Evolutionary conservation across 495 filamentous ascomycete species (phyloP).

Genomic region (Podospora pseudopauciseta): DNA sequence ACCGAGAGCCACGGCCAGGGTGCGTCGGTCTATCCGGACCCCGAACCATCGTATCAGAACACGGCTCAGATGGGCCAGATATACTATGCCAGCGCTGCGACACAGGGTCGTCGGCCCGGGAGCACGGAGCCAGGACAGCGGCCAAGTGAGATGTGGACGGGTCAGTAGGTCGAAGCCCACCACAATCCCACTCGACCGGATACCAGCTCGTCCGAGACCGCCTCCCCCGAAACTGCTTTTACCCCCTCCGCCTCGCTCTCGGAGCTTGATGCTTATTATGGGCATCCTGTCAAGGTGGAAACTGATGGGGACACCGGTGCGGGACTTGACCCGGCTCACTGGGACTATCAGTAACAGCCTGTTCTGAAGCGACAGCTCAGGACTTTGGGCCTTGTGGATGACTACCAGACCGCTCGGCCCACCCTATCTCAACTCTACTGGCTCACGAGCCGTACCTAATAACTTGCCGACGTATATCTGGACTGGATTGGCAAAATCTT

Average conservation of each 20-base stretch:
- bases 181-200: not conserved
- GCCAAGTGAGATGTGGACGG: slow-evolving; percentile 43
- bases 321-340: not conserved
- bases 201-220: not conserved
- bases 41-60: slow-evolving; percentile 51
- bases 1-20: slow-evolving; percentile 54
- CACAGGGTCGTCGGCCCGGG: slow-evolving; percentile 54
- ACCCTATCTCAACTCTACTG: not conserved
- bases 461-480: not conserved
- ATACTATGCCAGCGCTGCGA: slow-evolving; percentile 60
- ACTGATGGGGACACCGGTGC: not conserved
- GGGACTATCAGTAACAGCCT: not conserved
- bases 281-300: not conserved
- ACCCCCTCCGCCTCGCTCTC: no score
- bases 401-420: not conserved
- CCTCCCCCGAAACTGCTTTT: not conserved
- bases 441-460: not conserved
- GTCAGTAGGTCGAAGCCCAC: slow-evolving; percentile 25
- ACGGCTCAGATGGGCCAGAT: slow-evolving; percentile 54
- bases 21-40: slow-evolving; percentile 68
- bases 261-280: no score
- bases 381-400: not conserved
- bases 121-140: slow-evolving; percentile 63
- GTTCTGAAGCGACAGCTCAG: not conserved
- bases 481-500: not conserved